Evolutionary conservation across 768 basidiomycete genomes (phyloP), one percentile per base, ranked within the genome.

Genomic region (Mrakia hoshinonis): DNA sequence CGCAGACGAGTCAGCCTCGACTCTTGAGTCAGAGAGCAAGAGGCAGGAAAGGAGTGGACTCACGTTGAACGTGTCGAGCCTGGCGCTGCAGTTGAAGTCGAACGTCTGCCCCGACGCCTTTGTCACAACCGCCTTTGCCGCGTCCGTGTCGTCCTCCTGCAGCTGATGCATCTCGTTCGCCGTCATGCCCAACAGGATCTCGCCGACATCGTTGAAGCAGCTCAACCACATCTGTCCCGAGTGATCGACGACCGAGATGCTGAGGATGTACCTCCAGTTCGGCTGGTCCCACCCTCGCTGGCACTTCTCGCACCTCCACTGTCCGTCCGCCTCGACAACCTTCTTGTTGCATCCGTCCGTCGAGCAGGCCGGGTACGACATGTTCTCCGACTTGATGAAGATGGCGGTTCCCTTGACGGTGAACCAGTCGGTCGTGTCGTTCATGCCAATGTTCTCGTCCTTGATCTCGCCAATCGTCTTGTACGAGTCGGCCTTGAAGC

Each of bases 231-330:
- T 84, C 79, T 94, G 91, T 26, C 87, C 87, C 22, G 91, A 90
- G 81, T 87, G 85, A 79, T 99, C 96, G n/a, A 91, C 85, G 2
- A 92, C 87, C 60, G 90, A 90, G 82, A 96, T 83, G 48, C 87
- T 85, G 74, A 98, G 83, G 76, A 95, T 87, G 77, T 83, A 83
- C 73, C 94, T 84, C 77, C 92, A 84, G 74, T 90, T 86, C 3
- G 95, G 93, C 39, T 83, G 81, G 1, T 84, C 82, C 76, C 85
- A 89, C 31, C 79, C 84, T 78, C 84, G 85, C 65, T 89, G 85
- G 78, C 95, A 98, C 80, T 93, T 97, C 78, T 98, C 96, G 79
- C 96, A 98, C 55, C 85, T 81, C 92, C 92, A 98, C 6, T 82
- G 83, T 52, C 82, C 83, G n/a, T 83, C 83, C 24, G 83, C 79